Conservation (phyloP, 768 basidiomycete genomes). For the Trichaptum fuscoviolaceum region DNA sequence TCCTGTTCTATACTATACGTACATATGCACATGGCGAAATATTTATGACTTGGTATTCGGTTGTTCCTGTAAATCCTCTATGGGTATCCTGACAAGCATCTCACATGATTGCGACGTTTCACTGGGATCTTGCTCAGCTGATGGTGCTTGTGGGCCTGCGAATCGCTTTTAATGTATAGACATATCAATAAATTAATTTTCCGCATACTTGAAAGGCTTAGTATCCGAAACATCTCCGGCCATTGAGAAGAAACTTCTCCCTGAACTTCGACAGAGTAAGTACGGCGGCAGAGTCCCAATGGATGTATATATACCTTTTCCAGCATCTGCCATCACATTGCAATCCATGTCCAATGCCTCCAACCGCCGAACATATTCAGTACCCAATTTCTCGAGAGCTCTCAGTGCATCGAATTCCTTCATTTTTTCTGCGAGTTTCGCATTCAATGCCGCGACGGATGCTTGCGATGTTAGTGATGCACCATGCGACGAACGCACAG, state of each 20-base stretch:
- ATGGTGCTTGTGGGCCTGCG: constrained; percentile 21
- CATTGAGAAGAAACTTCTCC: constrained; percentile 76
- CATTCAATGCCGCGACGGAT: constrained; percentile 13
- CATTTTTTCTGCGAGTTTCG: constrained; percentile 70
- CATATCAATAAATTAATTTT: neutral
- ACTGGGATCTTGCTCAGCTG: constrained; percentile 18
- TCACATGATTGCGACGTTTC: constrained; percentile 37
- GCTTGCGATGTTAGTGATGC: constrained; percentile 8
- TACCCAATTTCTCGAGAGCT: constrained; percentile 61
- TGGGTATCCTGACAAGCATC: constrained; percentile 66
- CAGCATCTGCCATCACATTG: constrained; percentile 73
- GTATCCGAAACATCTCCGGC: constrained; percentile 79
- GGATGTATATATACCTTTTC: constrained; percentile 42
- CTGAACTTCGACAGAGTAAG: constrained; percentile 41
- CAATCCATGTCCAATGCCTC: constrained; percentile 67
- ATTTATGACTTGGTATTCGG: constrained; percentile 7
- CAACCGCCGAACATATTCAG: constrained; percentile 60
- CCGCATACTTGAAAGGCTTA: constrained; percentile 60
- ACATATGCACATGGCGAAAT: neutral
- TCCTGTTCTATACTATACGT: constrained; percentile 33
- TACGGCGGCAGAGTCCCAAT: neutral
- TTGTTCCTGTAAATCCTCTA: constrained; percentile 51
- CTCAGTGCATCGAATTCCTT: constrained; percentile 74
- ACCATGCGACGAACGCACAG: constrained; percentile 10
- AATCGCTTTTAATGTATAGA: constrained; percentile 44